Conservation (phyloP, 139 green algal genomes). For the Trebouxia sp. region DNA sequence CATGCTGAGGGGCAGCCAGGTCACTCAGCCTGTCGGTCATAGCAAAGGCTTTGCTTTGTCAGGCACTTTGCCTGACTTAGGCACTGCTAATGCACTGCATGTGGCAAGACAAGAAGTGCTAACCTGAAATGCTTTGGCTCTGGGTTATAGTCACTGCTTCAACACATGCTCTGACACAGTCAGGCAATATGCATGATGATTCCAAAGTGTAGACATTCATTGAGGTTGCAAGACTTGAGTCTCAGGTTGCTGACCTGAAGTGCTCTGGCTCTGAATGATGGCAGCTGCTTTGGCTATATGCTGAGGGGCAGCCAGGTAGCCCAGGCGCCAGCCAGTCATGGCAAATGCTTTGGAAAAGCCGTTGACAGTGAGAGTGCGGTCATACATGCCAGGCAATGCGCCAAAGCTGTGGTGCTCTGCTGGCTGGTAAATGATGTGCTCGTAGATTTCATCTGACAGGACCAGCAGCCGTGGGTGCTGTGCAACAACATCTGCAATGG, state of each 20-base stretch:
- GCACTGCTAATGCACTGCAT: too few relatives aligned
- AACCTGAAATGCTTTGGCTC: too few relatives aligned
- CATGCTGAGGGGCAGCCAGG: slow-evolving; percentile 84
- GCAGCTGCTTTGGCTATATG: slow-evolving; percentile 79
- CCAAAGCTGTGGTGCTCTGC: slow-evolving; percentile 84
- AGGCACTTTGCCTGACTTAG: too few relatives aligned
- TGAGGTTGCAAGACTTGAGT: too few relatives aligned
- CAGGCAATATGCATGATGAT: too few relatives aligned
- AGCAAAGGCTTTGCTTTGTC: slow-evolving; percentile 89
- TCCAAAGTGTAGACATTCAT: too few relatives aligned
- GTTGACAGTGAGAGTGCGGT: slow-evolving; percentile 96
- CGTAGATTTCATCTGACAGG: slow-evolving; percentile 86
- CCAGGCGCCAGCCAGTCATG: slow-evolving; percentile 93
- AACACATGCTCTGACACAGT: too few relatives aligned
- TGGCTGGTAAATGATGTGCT: slow-evolving; percentile 94
- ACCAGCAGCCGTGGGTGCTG: slow-evolving; percentile 92
- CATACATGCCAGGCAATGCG: slow-evolving; percentile 82
- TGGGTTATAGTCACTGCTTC: too few relatives aligned
- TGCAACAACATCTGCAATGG: slow-evolving; percentile 80
- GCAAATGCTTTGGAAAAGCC: slow-evolving; percentile 95
- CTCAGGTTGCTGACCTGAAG: slow-evolving; percentile 60
- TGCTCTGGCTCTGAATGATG: slow-evolving; percentile 92
- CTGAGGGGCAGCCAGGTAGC: slow-evolving; percentile 91
- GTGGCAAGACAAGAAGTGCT: too few relatives aligned
- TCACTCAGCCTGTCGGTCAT: slow-evolving; percentile 98